Conservation (phyloP, 371 early-diverging fungal species). For the Batrachochytrium dendrobatidis region DNA sequence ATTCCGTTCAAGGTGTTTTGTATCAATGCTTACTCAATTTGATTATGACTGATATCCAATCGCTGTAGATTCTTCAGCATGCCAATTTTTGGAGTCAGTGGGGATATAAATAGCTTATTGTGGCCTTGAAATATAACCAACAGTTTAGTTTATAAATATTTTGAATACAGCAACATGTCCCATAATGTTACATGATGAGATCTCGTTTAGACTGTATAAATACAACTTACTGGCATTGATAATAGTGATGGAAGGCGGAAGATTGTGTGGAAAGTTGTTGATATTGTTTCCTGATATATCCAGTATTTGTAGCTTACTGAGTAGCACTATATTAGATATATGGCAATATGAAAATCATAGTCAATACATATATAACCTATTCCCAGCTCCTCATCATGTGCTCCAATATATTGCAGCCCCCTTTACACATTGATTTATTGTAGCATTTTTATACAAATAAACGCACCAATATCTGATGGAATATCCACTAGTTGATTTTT, state of each 20-base stretch:
- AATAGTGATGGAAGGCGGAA: constrained; percentile 25
- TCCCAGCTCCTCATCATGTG: no score
- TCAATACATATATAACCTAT: no score
- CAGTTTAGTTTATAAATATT: no score
- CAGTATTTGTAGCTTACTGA: constrained; percentile 12
- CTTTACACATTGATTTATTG: no score
- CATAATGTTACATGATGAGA: no score
- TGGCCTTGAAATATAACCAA: constrained; percentile 17
- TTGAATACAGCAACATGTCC: no score
- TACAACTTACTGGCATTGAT: constrained; percentile 20
- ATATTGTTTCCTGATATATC: constrained; percentile 34
- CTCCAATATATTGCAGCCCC: no score
- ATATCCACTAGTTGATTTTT: constrained; percentile 26
- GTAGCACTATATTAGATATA: no score
- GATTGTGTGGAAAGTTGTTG: constrained; percentile 32
- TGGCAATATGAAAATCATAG: no score
- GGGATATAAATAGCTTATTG: constrained; percentile 37
- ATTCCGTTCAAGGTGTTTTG: no score
- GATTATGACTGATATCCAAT: constrained; percentile 47
- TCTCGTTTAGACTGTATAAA: no score
- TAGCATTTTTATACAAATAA: no score
- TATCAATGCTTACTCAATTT: constrained; percentile 51
- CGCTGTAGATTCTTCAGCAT: constrained; percentile 38
- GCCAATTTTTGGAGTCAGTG: constrained; percentile 30
- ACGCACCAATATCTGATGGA: constrained; percentile 22